Percentiles rank a stretch among this genome's conserved stretches.
These are phyloP conservation scores for Gastrolobium bilobum DNA, from an alignment of 306 rosid genomes.

Conservation along the genomic window DNA sequence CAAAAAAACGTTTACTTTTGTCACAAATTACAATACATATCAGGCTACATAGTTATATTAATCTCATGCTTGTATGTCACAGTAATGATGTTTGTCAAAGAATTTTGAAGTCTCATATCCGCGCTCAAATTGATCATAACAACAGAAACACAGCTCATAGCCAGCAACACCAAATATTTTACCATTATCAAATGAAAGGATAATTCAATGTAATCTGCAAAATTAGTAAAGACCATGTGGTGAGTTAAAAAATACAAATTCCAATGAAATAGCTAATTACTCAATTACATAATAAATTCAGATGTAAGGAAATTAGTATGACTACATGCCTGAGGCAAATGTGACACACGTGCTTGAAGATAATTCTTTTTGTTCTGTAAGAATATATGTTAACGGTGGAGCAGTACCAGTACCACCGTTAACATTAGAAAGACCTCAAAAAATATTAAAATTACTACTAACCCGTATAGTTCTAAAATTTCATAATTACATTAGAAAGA, in stretches of 20 bases:
- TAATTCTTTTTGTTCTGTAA: slow-evolving; percentile 75
- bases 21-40: neutral
- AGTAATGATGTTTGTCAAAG: neutral
- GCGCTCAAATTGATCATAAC: neutral
- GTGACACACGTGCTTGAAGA: slow-evolving; percentile 70
- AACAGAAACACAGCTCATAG: neutral
- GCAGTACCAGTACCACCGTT: slow-evolving; percentile 92
- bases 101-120: neutral
- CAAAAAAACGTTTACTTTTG: neutral
- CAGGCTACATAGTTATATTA: neutral
- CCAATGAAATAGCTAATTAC: neutral
- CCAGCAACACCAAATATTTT: neutral
- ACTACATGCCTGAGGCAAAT: slow-evolving; percentile 81
- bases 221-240: neutral
- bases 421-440: no score
- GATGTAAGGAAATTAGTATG: slow-evolving; percentile 6
- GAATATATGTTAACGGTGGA: slow-evolving; percentile 76
- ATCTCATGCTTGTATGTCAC: slow-evolving; percentile 14
- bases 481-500: no score
- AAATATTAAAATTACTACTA: no score
- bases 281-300: slow-evolving; percentile 15
- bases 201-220: slow-evolving; percentile 7
- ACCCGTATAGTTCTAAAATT: no score
- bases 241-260: slow-evolving; percentile 5
- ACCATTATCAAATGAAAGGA: slow-evolving; percentile 22